phyloP scores from a whole-genome alignment of 345 rosid species.

The Eucalyptus microcorys region DNA sequence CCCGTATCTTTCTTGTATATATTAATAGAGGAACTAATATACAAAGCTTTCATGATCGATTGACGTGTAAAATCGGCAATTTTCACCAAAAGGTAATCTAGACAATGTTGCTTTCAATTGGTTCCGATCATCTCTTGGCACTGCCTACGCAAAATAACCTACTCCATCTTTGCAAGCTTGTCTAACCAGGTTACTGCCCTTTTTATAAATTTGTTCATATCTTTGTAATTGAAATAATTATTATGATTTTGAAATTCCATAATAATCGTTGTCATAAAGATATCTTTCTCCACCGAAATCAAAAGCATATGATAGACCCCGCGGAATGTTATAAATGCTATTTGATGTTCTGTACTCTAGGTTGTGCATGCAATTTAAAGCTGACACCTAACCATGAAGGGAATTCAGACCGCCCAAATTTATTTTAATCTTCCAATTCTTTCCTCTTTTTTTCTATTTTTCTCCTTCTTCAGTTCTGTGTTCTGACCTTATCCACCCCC shows the following conservation, averaged over 20 bases:
- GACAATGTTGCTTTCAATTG: neutral
- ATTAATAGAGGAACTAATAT: neutral
- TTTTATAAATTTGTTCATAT: neutral
- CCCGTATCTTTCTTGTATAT: neutral
- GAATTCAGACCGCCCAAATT: neutral
- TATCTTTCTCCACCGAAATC: neutral
- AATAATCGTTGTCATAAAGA: neutral
- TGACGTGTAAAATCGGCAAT: neutral
- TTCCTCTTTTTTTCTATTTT: neutral
- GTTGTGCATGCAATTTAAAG: neutral
- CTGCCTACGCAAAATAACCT: accelerated
- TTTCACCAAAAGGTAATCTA: neutral
- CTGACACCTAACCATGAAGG: neutral
- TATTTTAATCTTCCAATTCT: neutral
- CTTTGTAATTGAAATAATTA: neutral
- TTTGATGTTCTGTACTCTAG: neutral
- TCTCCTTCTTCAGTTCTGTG: neutral
- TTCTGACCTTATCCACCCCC: neutral
- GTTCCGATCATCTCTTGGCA: neutral
- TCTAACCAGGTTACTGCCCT: neutral
- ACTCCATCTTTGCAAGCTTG: accelerated
- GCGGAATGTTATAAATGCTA: neutral
- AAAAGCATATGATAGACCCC: neutral
- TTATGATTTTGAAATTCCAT: neutral
- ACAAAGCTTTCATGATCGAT: neutral